Conservation (phyloP, 345 rosid genomes). For the Moricandia moricandioides region DNA sequence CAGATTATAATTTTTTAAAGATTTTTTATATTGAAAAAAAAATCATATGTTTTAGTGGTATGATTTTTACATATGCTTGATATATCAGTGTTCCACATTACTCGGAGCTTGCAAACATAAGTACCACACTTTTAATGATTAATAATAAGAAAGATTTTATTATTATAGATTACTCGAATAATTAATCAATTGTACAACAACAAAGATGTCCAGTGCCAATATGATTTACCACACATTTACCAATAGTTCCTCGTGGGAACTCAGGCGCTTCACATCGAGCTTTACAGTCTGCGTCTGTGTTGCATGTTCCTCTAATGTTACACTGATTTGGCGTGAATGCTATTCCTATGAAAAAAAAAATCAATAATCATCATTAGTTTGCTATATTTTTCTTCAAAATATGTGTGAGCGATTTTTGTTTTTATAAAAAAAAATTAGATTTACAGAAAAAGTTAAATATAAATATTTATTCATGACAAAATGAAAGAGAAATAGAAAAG, state of each 20-base stretch:
- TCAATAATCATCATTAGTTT: neutral
- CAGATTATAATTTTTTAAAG: too few relatives aligned
- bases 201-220: neutral
- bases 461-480: too few relatives aligned
- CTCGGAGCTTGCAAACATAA: neutral
- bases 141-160: neutral
- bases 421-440: too few relatives aligned
- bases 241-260: neutral
- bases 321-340: neutral
- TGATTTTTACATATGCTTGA: neutral
- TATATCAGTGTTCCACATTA: neutral
- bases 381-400: neutral
- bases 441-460: too few relatives aligned
- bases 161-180: neutral
- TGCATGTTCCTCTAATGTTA: neutral
- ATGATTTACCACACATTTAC: neutral
- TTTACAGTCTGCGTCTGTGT: neutral
- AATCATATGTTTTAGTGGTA: too few relatives aligned
- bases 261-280: neutral
- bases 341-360: neutral
- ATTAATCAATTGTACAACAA: neutral
- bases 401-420: neutral
- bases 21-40: too few relatives aligned
- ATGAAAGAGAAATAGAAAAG: neutral
- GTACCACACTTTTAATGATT: neutral